phyloP scores from a whole-genome alignment of 164 flowering plant genomes.

The Brasenia schreberi region DNA sequence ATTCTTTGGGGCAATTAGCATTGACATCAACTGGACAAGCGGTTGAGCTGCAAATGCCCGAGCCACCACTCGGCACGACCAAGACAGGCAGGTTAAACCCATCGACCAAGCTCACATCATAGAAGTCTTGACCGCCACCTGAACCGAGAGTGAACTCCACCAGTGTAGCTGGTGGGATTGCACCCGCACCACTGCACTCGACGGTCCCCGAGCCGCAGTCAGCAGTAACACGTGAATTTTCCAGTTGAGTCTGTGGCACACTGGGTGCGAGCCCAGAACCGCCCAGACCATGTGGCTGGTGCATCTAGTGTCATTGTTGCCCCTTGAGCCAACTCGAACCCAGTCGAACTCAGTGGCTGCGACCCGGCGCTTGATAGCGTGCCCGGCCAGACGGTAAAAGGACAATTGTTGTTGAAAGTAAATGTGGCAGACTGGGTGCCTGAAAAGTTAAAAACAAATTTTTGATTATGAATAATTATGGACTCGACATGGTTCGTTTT shows the following conservation, averaged over 20 bases:
- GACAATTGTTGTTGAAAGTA: conserved; percentile 53
- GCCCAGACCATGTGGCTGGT: conserved; percentile 42
- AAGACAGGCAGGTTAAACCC: conserved; percentile 74
- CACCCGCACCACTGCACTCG: conserved; percentile 47
- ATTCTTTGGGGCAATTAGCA: conserved; percentile 53
- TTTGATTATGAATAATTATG: too few species aligned
- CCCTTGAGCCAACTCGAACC: conserved; percentile 41
- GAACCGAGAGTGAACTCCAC: conserved; percentile 58
- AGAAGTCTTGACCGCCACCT: conserved; percentile 38
- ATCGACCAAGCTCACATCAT: conserved; percentile 87
- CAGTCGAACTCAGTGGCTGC: conserved; percentile 35
- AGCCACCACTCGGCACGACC: conserved; percentile 45
- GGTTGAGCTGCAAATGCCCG: conserved; percentile 49
- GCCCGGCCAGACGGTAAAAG: conserved; percentile 67
- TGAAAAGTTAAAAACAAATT: conserved; percentile 4
- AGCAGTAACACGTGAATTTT: conserved; percentile 27
- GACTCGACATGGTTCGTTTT: too few species aligned
- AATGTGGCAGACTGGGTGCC: conserved; percentile 35
- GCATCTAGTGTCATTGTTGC: conserved; percentile 13
- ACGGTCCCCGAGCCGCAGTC: conserved; percentile 48
- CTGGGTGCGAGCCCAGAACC: conserved; percentile 61
- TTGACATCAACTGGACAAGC: conserved; percentile 62
- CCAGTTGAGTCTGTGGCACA: conserved; percentile 35
- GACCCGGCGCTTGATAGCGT: conserved; percentile 43
- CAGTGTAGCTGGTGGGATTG: conserved; percentile 46